Conservation (phyloP, 2,329 filamentous ascomycete genomes). For the Cryphonectria naterciae region DNA sequence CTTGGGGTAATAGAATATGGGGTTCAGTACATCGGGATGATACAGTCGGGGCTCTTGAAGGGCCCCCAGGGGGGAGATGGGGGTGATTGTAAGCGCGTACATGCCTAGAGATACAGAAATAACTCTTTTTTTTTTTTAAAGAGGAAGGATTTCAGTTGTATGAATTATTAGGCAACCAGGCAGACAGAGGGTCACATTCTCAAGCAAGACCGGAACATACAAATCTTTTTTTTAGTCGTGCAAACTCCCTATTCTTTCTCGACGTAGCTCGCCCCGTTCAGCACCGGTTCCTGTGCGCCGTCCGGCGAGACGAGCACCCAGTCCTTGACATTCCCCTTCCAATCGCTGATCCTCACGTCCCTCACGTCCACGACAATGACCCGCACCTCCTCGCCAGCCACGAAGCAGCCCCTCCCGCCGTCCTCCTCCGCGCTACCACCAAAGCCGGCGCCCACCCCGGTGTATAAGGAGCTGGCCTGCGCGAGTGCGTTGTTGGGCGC, state of each 20-base stretch:
- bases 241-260: background rate
- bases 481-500: conserved; percentile 20
- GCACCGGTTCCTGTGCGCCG: conserved; percentile 26
- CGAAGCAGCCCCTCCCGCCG: conserved; percentile 66
- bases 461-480: conserved; percentile 3
- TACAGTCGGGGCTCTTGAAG: background rate
- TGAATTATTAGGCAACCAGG: background rate
- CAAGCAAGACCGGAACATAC: background rate
- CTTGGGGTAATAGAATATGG: background rate
- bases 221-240: background rate
- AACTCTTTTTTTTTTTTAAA: background rate
- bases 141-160: background rate
- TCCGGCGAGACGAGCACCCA: conserved; percentile 57
- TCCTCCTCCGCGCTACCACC: conserved; percentile 43
- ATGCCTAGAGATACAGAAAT: background rate
- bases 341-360: conserved; percentile 88
- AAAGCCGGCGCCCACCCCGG: too few relatives aligned
- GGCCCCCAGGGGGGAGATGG: background rate
- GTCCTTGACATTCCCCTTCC: conserved; percentile 91
- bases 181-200: background rate
- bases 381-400: conserved; percentile 80
- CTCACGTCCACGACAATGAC: conserved; percentile 85
- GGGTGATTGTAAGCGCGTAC: background rate
- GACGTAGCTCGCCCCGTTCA: conserved; percentile 49
- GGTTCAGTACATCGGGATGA: background rate